Conservation (phyloP, 352 stramenopile species). For the Thalassiosira mediterranea region DNA sequence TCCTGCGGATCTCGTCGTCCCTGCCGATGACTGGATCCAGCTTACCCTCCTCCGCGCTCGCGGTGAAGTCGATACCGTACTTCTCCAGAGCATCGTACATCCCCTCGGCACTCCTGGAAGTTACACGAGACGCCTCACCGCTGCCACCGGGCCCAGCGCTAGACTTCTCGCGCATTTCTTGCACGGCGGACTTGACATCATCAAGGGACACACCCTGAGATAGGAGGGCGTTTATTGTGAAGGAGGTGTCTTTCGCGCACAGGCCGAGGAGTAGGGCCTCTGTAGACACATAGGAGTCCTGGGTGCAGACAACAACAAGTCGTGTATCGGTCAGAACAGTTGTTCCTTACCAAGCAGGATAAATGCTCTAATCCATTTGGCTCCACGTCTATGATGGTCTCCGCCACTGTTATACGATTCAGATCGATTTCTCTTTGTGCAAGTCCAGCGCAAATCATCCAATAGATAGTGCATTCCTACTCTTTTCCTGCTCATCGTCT, state of each 20-base stretch:
- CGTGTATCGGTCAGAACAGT: too few relatives aligned
- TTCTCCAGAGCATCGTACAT: slow-evolving; percentile 66
- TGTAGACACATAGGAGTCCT: slow-evolving; percentile 81
- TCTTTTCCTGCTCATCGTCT: too few relatives aligned
- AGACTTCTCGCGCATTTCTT: slow-evolving; percentile 67
- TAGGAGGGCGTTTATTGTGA: slow-evolving; percentile 66
- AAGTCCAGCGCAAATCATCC: too few relatives aligned
- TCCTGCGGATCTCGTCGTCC: slow-evolving; percentile 71
- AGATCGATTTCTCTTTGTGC: too few relatives aligned
- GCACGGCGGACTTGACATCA: slow-evolving; percentile 61
- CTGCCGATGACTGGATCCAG: slow-evolving; percentile 73
- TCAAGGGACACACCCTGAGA: slow-evolving; percentile 64
- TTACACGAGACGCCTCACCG: slow-evolving; percentile 47
- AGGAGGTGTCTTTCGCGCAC: slow-evolving; percentile 66
- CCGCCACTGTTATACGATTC: too few relatives aligned
- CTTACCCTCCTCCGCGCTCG: slow-evolving; percentile 70
- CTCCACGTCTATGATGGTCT: too few relatives aligned
- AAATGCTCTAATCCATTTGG: too few relatives aligned
- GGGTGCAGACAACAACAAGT: too few relatives aligned
- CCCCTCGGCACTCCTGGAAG: slow-evolving; percentile 85
- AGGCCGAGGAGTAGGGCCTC: slow-evolving; percentile 76
- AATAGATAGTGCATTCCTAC: too few relatives aligned
- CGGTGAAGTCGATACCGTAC: slow-evolving; percentile 71
- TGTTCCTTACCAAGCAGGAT: too few relatives aligned
- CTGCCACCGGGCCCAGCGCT: slow-evolving; percentile 40